phyloP scores from a whole-genome alignment of 75 land plant genomes.

The Picea glauca region DNA sequence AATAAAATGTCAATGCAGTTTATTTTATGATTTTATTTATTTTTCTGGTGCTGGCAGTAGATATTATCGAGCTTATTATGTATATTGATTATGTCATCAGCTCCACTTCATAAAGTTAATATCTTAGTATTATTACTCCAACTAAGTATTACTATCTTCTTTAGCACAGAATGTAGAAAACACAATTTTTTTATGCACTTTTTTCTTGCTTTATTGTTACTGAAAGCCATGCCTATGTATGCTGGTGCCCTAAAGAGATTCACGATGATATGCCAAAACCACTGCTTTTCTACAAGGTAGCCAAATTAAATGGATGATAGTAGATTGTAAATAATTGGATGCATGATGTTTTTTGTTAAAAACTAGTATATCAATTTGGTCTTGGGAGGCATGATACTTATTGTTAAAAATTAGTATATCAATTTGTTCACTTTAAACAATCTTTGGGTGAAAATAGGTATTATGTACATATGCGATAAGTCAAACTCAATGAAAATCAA shows the following conservation, averaged over 20 bases:
- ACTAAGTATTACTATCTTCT: not conserved
- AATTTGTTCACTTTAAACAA: not conserved
- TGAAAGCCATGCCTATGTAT: not conserved
- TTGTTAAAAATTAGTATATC: not conserved
- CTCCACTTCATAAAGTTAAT: not conserved
- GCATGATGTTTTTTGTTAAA: not conserved
- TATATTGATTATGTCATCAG: not conserved
- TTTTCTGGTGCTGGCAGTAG: not conserved
- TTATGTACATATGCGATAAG: too few relatives aligned
- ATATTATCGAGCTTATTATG: not conserved
- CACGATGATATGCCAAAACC: not conserved
- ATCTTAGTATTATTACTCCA: not conserved
- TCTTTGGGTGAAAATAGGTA: not conserved
- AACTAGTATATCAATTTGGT: not conserved
- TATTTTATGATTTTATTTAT: not conserved
- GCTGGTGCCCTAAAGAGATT: too few relatives aligned
- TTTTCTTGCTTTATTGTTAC: not conserved
- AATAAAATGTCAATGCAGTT: not conserved
- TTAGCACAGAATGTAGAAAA: not conserved
- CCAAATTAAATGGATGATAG: not conserved
- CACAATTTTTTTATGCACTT: not conserved
- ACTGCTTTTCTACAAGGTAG: not conserved
- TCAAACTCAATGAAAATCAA: too few relatives aligned
- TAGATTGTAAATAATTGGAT: slow-evolving; percentile 1
- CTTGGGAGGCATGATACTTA: not conserved